phyloP scores from a whole-genome alignment of 495 filamentous ascomycete species.

The Penicillium paxilli region DNA sequence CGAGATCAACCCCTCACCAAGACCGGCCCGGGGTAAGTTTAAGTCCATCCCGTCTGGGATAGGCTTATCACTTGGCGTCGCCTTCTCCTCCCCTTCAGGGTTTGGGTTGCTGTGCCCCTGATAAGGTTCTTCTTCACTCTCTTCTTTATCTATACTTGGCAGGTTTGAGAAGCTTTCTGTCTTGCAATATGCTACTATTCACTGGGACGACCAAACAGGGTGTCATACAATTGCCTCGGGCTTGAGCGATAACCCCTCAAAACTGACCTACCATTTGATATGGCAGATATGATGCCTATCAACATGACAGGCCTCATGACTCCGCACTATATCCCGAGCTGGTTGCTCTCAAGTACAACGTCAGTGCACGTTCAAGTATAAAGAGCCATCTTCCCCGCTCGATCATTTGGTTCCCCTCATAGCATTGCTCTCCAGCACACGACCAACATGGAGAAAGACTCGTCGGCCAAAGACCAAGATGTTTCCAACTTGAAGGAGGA shows the following conservation, averaged over 20 bases:
- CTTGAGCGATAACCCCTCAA: conserved; percentile 2
- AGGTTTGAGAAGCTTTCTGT: not conserved
- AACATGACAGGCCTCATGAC: not conserved
- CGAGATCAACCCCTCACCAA: not conserved
- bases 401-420: not conserved
- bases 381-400: conserved; percentile 11
- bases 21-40: not conserved
- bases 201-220: no score
- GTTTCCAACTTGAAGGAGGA: conserved; percentile 17
- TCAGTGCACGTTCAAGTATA: conserved; percentile 13
- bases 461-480: conserved; percentile 13
- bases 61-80: conserved; percentile 39
- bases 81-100: conserved; percentile 32
- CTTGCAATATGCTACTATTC: not conserved
- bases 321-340: conserved; percentile 8
- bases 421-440: conserved; percentile 1
- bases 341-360: conserved; percentile 2
- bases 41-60: conserved; percentile 10
- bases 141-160: conserved; percentile 1
- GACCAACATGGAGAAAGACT: conserved; percentile 30
- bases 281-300: conserved; percentile 6
- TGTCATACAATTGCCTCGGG: not conserved
- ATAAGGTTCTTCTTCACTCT: conserved; percentile 5
- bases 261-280: not conserved
- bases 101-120: not conserved